Percentiles rank a stretch among this genome's conserved stretches.
Conservation (phyloP, 176 grass and related monocot species). For the Avena insularis region DNA sequence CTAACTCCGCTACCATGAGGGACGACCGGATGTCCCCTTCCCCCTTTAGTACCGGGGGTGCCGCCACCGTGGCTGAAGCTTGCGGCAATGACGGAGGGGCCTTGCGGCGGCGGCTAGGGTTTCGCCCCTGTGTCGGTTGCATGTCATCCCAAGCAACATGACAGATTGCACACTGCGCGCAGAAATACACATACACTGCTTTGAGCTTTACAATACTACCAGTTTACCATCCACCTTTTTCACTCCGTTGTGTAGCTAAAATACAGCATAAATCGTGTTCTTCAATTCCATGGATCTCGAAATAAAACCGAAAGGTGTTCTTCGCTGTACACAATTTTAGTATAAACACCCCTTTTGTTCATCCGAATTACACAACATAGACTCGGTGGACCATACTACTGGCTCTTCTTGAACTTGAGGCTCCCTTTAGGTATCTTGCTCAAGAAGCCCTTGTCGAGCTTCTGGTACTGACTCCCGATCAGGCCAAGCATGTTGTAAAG, state of each 20-base stretch:
- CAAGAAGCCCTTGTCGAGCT: slow-evolving; percentile 62
- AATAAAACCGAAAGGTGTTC: neutral
- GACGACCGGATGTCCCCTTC: too few species aligned
- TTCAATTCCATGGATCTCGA: neutral
- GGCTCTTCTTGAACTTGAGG: slow-evolving; percentile 69
- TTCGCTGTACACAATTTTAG: slow-evolving; percentile 11
- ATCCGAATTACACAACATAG: neutral
- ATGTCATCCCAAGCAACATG: neutral
- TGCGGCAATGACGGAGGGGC: too few species aligned
- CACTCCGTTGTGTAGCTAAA: neutral
- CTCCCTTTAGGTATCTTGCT: slow-evolving; percentile 72
- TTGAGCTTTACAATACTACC: neutral
- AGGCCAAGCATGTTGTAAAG: slow-evolving; percentile 62
- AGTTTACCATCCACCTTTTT: neutral
- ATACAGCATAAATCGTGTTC: neutral
- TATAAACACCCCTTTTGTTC: neutral
- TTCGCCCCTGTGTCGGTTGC: too few species aligned
- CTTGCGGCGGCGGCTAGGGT: too few species aligned
- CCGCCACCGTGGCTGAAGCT: too few species aligned
- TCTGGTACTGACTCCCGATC: slow-evolving; percentile 67
- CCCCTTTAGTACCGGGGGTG: too few species aligned
- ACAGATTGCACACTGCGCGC: neutral
- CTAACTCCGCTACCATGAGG: too few species aligned
- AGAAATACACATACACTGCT: neutral
- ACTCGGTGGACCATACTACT: slow-evolving; percentile 41